Evolutionary conservation across 2,329 filamentous ascomycete species (phyloP), one percentile per base, ranked within the genome.

Genomic region (Fusarium pseudonygamai): DNA sequence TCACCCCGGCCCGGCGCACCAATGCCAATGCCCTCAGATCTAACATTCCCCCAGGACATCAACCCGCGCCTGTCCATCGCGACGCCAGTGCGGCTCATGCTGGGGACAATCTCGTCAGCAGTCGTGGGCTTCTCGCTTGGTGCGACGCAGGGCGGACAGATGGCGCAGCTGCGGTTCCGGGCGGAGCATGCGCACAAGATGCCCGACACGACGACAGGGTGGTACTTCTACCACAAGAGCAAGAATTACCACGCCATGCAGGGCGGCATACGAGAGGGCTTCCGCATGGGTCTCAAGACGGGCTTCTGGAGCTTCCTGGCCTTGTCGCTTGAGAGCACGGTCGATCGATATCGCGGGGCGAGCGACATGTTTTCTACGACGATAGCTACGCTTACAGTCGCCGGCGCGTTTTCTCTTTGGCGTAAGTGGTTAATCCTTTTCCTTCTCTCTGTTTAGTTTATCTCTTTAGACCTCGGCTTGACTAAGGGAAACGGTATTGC

Each of bases 221-320:
- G 96, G 96, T 99, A 96, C 80, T 89, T 98, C n/a, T 99, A 99
- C 83, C 96, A 98, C 86, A 98, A 98, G 84, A 94, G 91, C 80
- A 98, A 98, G 83, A 98, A 97, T 83, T 98, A 99, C 84, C 91
- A 94, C 78, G 89, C 93, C 58, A 91, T 93, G 77, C 88, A 93
- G 28, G 93, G 93, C 11, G 96, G 93, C 2, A 85, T 97, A 24
- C 90, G 90, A 59, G 94, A 97, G 78, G 96, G 94, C 0, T 77
- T 94, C 56, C 91, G 88, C 74, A 93, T 96, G 87, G 95, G 93
- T 3, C 80, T 84, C 37, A 91, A 89, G 75, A 86, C 97, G 11
- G 89, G 90, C 9, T 84, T 92, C 50, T 95, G 95, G 89, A 93
- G 90, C 6, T 88, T 90, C 24, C 84, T 93, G 56, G 96, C 97